Evolutionary conservation across 495 filamentous ascomycete species (phyloP).

Genomic region (Mytilinidion resinicola): DNA sequence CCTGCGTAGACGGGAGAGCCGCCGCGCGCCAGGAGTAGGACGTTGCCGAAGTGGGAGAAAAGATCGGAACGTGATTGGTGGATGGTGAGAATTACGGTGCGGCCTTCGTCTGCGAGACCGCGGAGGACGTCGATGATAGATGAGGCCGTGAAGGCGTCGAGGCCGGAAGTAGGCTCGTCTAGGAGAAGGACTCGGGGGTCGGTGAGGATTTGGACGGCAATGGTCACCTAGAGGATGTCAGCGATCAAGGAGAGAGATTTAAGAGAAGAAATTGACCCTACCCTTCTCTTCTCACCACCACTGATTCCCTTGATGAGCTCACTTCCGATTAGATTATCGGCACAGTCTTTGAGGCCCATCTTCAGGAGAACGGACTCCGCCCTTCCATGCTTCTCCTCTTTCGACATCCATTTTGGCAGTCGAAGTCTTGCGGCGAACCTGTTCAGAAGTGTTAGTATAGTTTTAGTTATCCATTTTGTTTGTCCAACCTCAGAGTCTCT

Average conservation of each 20-base stretch:
- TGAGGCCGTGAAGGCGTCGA: constrained; percentile 69
- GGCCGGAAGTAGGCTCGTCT: constrained; percentile 69
- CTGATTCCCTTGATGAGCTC: constrained; percentile 69
- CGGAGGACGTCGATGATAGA: constrained; percentile 68
- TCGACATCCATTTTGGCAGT: constrained; percentile 61
- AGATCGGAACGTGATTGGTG: constrained; percentile 70
- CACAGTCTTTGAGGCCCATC: constrained; percentile 71
- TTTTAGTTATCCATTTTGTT: too few relatives aligned
- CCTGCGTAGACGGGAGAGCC: constrained; percentile 63
- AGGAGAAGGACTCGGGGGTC: constrained; percentile 63
- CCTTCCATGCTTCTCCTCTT: constrained; percentile 53
- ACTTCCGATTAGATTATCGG: constrained; percentile 64
- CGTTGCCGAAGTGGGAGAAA: constrained; percentile 61
- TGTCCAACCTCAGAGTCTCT: constrained; percentile 50
- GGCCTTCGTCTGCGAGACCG: constrained; percentile 62
- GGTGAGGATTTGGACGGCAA: constrained; percentile 69
- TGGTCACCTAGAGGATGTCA: constrained; percentile 41
- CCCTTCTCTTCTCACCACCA: constrained; percentile 68
- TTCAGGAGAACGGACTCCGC: constrained; percentile 67
- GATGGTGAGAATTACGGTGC: constrained; percentile 66
- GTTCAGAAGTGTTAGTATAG: too few relatives aligned
- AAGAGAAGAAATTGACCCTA: too few relatives aligned
- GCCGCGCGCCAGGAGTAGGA: constrained; percentile 63
- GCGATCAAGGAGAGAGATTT: too few relatives aligned
- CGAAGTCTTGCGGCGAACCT: constrained; percentile 59